phyloP scores from a whole-genome alignment of 176 grass and related monocot genomes.

The Aegilops umbellulata region DNA sequence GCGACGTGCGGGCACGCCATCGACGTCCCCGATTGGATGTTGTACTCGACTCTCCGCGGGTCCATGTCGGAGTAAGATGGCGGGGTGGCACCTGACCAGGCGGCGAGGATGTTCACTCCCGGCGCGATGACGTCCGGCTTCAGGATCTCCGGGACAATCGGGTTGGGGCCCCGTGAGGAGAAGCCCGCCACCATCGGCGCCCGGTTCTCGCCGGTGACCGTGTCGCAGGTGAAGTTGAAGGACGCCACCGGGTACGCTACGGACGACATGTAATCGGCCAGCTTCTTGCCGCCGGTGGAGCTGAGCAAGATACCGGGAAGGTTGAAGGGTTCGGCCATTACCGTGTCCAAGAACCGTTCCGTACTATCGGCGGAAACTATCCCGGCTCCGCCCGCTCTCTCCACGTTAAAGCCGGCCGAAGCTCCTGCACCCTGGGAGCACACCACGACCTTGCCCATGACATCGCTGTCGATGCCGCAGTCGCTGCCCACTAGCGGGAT shows the following conservation, averaged over 20 bases:
- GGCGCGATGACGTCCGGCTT: neutral
- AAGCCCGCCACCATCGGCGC: constrained; percentile 28
- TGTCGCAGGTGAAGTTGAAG: neutral
- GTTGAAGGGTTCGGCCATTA: neutral
- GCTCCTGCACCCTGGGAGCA: neutral
- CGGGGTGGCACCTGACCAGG: neutral
- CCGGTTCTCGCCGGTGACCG: constrained; percentile 17
- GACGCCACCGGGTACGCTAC: neutral
- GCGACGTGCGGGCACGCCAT: too few species aligned
- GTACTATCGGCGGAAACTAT: neutral
- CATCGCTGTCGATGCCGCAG: neutral
- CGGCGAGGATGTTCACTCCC: neutral
- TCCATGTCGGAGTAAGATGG: neutral
- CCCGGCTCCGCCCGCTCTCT: constrained; percentile 23
- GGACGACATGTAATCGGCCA: neutral
- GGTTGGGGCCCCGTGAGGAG: constrained; percentile 35
- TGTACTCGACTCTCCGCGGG: neutral
- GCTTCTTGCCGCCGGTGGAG: neutral
- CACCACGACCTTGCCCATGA: constrained; percentile 36
- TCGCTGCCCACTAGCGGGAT: neutral
- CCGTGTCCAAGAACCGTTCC: neutral
- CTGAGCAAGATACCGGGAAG: constrained; percentile 18
- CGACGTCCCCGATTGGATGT: neutral
- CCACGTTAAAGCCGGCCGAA: neutral
- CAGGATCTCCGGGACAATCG: neutral